Conservation (phyloP, 805 yeast species). For the Barnettozyma californica region DNA sequence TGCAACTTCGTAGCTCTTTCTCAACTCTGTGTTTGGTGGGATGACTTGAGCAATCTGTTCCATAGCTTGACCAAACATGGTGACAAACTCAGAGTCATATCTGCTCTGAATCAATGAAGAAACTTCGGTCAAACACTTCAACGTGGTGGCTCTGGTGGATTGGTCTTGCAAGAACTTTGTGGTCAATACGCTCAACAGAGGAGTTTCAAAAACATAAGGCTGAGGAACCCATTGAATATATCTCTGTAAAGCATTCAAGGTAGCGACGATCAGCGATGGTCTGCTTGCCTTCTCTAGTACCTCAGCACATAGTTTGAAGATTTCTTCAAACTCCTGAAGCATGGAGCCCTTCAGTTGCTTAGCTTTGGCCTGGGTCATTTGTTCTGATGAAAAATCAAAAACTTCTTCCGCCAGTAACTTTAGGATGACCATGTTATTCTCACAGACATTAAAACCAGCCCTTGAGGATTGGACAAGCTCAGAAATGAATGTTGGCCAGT, state of each 20-base stretch:
- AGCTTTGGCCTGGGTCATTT: constrained; percentile 94
- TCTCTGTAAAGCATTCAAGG: constrained; percentile 74
- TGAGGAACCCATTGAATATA: constrained; percentile 94
- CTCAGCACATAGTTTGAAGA: constrained; percentile 89
- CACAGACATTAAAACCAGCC: constrained; percentile 89
- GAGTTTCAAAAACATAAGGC: constrained; percentile 85
- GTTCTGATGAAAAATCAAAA: constrained; percentile 91
- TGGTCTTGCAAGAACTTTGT: constrained; percentile 71
- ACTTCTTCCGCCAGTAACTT: constrained; percentile 91
- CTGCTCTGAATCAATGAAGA: constrained; percentile 59
- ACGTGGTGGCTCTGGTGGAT: constrained; percentile 76
- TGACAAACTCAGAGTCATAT: constrained; percentile 53
- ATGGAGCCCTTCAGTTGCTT: constrained; percentile 74
- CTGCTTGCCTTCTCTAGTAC: constrained; percentile 86
- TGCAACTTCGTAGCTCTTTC: constrained; percentile 66
- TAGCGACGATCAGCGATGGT: constrained; percentile 76
- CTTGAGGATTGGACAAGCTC: constrained; percentile 84
- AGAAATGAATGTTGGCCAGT: constrained; percentile 96
- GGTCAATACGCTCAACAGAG: constrained; percentile 65
- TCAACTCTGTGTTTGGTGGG: constrained; percentile 69
- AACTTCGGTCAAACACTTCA: constrained; percentile 92
- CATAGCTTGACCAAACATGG: constrained; percentile 68
- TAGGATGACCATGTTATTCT: constrained; percentile 92
- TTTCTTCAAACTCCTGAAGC: constrained; percentile 87
- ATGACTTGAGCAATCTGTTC: constrained; percentile 62